Evolutionary conservation across 306 rosid genomes (phyloP).

Genomic region (Vigna angularis): DNA sequence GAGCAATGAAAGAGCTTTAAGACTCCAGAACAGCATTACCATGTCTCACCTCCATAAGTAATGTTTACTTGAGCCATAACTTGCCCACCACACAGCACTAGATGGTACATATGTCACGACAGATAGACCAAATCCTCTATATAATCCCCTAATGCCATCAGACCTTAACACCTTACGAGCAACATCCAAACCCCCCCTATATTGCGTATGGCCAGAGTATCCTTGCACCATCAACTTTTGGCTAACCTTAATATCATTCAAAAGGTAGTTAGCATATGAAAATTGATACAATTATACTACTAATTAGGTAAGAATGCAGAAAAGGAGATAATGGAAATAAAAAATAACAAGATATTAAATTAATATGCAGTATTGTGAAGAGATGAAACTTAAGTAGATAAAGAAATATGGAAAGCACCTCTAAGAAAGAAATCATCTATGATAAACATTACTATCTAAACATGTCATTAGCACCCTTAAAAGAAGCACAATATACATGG

Average conservation of each 20-base stretch:
- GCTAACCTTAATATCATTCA: conserved; percentile 64
- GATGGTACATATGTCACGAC: conserved; percentile 93
- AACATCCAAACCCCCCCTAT: conserved; percentile 91
- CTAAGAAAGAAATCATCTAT: neutral
- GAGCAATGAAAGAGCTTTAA: conserved; percentile 24
- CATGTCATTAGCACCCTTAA: conserved; percentile 5
- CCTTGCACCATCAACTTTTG: conserved; percentile 98
- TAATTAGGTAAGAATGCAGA: neutral
- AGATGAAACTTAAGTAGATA: conserved; percentile 5
- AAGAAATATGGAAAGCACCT: conserved; percentile 15
- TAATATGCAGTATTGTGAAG: neutral
- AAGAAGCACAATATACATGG: conserved; percentile 8
- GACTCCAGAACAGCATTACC: conserved; percentile 42
- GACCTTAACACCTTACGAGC: conserved; percentile 70
- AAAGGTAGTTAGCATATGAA: conserved; percentile 33
- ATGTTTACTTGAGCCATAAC: conserved; percentile 93
- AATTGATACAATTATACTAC: neutral
- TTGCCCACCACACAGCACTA: conserved; percentile 98
- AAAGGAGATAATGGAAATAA: neutral
- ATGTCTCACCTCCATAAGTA: conserved; percentile 91
- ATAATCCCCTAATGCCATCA: conserved; percentile 80
- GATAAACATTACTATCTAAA: neutral
- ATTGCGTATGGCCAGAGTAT: conserved; percentile 74
- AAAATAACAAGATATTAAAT: conserved; percentile 15
- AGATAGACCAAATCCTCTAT: conserved; percentile 91